Base-by-base conservation (phyloP, 768 basidiomycete genomes). In the Mycena olivaceomarginata region DNA sequence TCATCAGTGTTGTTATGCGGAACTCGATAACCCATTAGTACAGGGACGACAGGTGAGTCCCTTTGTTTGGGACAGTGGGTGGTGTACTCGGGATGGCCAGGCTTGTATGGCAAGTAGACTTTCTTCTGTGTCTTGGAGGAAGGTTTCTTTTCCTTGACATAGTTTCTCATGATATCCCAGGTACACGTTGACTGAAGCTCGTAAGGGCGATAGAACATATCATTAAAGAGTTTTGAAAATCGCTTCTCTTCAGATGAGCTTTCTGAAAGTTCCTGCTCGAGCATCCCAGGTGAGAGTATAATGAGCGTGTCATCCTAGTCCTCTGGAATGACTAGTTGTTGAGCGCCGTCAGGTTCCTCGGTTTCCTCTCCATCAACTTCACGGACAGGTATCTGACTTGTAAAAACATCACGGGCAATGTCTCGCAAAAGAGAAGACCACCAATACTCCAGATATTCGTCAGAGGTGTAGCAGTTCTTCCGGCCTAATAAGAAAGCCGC, bases 331-430 rank as follows among this genome's bases (percentile, higher is more conserved):
- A 31, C 60, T 70, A 56, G 22, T 70, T 57, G 2, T 70, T 57
- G 4, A 57, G 56, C 10, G 60, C 45, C 16, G 31, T 60, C 57
- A 70, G 11, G 13, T 37, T 53, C 13, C 72, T 51, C 48, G 16
- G 8, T 18, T 51, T 51, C 48, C 15, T 18, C 48, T 51, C 20
- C 48, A 51, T 18, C 48, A 4, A 51, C 13, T 18, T 51, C 48
- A 7, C 12, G 1, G 15, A 8, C 48, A 16, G 13, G 48, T 51
- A 18, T 7, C n/a, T 53, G 48, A 9, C 8, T 15, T 53, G 84
- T 81, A 22, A 86, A 77, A 2, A 84, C 65, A 4, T 70, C 56
- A 0, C 56, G 63, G 18, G 69, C 70, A 51, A 65, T 59, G 15
- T 77, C 66, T 31, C 76, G 62, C 46, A 77, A 64, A 7, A 77